phyloP scores from a whole-genome alignment of 257 asterid species.

The Petunia secreta region DNA sequence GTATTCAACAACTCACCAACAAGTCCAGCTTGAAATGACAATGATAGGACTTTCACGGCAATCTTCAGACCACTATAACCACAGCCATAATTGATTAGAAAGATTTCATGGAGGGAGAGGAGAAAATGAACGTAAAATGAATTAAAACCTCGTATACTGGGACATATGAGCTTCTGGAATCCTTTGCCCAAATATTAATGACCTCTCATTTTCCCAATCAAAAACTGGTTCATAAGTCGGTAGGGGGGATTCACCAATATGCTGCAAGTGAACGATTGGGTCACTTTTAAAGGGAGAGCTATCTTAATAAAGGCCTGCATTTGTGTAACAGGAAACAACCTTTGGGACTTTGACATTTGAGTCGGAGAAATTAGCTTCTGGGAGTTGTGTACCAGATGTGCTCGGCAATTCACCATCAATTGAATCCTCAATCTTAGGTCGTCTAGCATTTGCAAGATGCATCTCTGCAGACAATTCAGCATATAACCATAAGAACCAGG shows the following conservation, averaged over 20 bases:
- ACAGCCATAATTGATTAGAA: slow-evolving; percentile 34
- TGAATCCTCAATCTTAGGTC: slow-evolving; percentile 64
- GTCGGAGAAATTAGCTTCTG: slow-evolving; percentile 53
- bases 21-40: slow-evolving; percentile 93
- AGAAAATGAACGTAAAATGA: slow-evolving; percentile 23
- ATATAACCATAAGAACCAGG: slow-evolving; percentile 25
- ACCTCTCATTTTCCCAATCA: slow-evolving; percentile 97
- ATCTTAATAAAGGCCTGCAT: slow-evolving; percentile 12
- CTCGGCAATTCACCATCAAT: slow-evolving; percentile 74
- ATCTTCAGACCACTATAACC: slow-evolving; percentile 87
- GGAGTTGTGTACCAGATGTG: slow-evolving; percentile 74
- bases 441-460: slow-evolving; percentile 80
- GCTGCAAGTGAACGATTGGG: slow-evolving; percentile 64
- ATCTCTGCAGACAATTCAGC: slow-evolving; percentile 57
- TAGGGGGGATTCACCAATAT: slow-evolving; percentile 92
- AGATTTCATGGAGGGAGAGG: slow-evolving; percentile 22
- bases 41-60: slow-evolving; percentile 90
- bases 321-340: slow-evolving; percentile 40
- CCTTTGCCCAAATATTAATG: slow-evolving; percentile 95
- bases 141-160: slow-evolving; percentile 78
- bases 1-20: slow-evolving; percentile 72
- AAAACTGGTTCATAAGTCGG: slow-evolving; percentile 98
- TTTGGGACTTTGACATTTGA: slow-evolving; percentile 53
- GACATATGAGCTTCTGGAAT: slow-evolving; percentile 73
- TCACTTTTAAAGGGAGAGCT: slow-evolving; percentile 16